phyloP scores from a whole-genome alignment of 2,329 filamentous ascomycete species.

The Raffaelea albimanens region DNA sequence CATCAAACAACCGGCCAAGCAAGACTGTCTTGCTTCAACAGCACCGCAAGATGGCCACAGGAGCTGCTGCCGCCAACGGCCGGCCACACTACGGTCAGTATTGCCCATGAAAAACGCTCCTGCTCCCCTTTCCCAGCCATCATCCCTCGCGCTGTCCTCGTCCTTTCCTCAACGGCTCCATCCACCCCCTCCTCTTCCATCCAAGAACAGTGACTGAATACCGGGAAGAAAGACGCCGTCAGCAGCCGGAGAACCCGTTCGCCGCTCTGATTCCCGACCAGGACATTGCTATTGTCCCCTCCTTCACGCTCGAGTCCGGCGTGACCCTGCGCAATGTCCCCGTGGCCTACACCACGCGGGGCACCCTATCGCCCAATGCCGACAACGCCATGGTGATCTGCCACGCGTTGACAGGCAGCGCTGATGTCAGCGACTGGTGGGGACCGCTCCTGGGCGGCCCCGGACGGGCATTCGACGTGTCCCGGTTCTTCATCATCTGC shows the following conservation, averaged over 20 bases:
- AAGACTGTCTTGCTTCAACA: neutral
- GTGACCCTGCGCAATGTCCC: slow-evolving; percentile 70
- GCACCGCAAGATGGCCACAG: slow-evolving; percentile 4
- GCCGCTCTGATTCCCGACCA: slow-evolving; percentile 80
- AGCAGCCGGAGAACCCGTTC: slow-evolving; percentile 88
- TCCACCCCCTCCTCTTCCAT: slow-evolving; percentile 4
- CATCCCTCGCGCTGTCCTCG: neutral
- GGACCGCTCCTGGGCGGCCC: slow-evolving; percentile 70
- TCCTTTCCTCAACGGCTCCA: neutral
- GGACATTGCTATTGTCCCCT: slow-evolving; percentile 74
- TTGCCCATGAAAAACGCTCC: neutral
- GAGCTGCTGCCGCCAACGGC: slow-evolving; percentile 7
- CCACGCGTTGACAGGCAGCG: slow-evolving; percentile 76
- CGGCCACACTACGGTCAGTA: slow-evolving; percentile 14
- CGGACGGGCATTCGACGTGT: slow-evolving; percentile 71
- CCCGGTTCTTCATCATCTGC: slow-evolving; percentile 76
- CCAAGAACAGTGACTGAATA: slow-evolving; percentile 48
- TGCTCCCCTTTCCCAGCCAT: too few species aligned
- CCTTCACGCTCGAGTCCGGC: slow-evolving; percentile 88
- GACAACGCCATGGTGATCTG: slow-evolving; percentile 70
- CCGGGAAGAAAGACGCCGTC: slow-evolving; percentile 52
- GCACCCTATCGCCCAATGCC: slow-evolving; percentile 45
- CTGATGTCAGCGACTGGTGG: slow-evolving; percentile 84
- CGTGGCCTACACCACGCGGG: slow-evolving; percentile 57
- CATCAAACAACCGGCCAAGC: too few species aligned